These are phyloP conservation scores for Garcia nutans DNA, from an alignment of 345 rosid species.

Conservation along the genomic window DNA sequence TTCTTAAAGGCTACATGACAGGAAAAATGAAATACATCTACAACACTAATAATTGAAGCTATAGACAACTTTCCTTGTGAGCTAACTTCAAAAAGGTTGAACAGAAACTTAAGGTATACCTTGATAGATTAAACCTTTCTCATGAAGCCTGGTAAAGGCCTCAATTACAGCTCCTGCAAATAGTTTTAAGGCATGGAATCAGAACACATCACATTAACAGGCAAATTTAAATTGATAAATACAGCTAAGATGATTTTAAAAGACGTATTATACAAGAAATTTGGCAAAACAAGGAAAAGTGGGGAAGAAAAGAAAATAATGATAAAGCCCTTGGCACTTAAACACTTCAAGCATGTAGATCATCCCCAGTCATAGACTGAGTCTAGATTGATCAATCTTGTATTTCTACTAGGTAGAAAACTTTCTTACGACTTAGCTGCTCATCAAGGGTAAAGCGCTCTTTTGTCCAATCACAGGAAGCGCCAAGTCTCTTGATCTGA, in stretches of 20 bases:
- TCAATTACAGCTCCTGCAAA: conserved; percentile 83
- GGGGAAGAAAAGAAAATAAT: background rate
- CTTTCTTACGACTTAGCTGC: conserved; percentile 92
- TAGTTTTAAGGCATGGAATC: conserved; percentile 21
- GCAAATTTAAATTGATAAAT: background rate
- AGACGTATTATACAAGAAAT: background rate
- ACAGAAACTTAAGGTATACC: conserved; percentile 37
- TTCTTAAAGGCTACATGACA: background rate
- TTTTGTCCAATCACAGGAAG: conserved; percentile 98
- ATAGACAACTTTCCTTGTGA: background rate
- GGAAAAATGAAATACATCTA: background rate
- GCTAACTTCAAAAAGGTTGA: conserved; percentile 1
- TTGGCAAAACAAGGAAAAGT: background rate
- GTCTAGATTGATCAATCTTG: conserved; percentile 10
- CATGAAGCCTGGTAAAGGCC: conserved; percentile 90
- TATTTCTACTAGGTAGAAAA: conserved; percentile 40
- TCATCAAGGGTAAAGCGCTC: conserved; percentile 95
- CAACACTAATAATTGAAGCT: background rate
- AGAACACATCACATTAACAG: conserved; percentile 24
- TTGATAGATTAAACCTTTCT: conserved; percentile 93
- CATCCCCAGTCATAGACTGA: background rate
- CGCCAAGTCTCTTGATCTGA: conserved; percentile 96
- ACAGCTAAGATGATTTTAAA: background rate
- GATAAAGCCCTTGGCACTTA: background rate
- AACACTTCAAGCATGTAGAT: conserved; percentile 1